Percentiles rank a stretch among this genome's conserved stretches.
Evolutionary conservation across 352 stramenopile genomes (phyloP).

Genomic region (Salisapilia sapeloensis): DNA sequence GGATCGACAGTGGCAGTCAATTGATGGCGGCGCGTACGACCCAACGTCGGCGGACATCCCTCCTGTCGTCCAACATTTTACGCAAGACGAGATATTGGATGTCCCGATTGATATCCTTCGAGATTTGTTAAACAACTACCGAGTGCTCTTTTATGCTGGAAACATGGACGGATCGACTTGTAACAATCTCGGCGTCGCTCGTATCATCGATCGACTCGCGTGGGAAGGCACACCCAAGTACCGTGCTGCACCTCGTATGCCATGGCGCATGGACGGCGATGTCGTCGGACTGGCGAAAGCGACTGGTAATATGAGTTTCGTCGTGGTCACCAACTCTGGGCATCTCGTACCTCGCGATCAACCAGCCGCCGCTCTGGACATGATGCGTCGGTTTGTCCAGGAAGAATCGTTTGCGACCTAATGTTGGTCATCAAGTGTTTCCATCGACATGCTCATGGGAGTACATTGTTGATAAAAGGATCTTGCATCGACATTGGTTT

Average conservation of each 20-base stretch:
- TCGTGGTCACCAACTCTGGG: constrained; percentile 66
- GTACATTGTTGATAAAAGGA: too few species aligned
- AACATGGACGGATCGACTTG: constrained; percentile 74
- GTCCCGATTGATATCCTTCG: constrained; percentile 60
- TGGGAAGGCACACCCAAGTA: constrained; percentile 56
- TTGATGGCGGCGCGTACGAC: constrained; percentile 39
- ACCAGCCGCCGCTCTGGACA: constrained; percentile 48
- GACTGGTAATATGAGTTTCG: constrained; percentile 63
- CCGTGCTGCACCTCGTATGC: constrained; percentile 26
- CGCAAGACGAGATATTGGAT: constrained; percentile 61
- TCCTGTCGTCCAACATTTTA: constrained; percentile 44
- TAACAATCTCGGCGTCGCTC: constrained; percentile 62
- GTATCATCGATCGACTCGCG: constrained; percentile 63
- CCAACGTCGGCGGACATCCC: constrained; percentile 28
- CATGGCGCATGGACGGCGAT: constrained; percentile 38
- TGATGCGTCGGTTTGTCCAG: constrained; percentile 64
- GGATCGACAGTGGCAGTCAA: constrained; percentile 42
- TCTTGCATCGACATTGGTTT: too few species aligned
- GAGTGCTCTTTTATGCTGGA: constrained; percentile 69
- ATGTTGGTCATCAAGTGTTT: background rate
- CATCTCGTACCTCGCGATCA: constrained; percentile 60
- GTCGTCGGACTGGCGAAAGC: constrained; percentile 54
- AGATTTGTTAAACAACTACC: constrained; percentile 67
- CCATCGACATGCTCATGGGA: too few species aligned
- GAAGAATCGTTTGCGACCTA: constrained; percentile 22